phyloP scores from a whole-genome alignment of 2,329 filamentous ascomycete genomes.

The Colletotrichum somersetense region DNA sequence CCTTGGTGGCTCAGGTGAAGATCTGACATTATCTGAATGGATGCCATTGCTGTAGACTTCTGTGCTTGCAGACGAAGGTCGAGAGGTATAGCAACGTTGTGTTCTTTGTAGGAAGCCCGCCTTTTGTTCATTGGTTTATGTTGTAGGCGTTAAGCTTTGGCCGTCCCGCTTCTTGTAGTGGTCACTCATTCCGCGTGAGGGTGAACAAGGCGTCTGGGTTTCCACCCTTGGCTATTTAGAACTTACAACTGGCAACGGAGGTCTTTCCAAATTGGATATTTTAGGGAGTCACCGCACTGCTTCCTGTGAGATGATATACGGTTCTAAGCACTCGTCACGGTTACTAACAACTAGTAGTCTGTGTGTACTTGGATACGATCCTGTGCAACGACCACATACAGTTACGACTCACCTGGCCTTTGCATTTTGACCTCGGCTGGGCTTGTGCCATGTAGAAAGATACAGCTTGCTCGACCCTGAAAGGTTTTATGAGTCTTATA shows the following conservation, averaged over 20 bases:
- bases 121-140: too few relatives aligned
- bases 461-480: neutral
- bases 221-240: neutral
- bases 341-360: neutral
- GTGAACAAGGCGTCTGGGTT: neutral
- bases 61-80: neutral
- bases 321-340: neutral
- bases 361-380: neutral
- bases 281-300: neutral
- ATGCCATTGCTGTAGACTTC: neutral
- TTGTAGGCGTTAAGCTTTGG: neutral
- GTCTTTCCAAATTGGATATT: neutral
- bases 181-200: neutral
- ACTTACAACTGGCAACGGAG: neutral
- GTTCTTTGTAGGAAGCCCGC: neutral
- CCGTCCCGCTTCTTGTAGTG: neutral
- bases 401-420: neutral
- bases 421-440: neutral
- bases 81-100: too few relatives aligned
- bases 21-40: constrained; percentile 66
- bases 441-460: too few relatives aligned
- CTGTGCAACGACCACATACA: neutral
- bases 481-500: too few relatives aligned
- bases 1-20: constrained; percentile 66
- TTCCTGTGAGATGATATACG: neutral